Conservation (phyloP, 176 grass and related monocot genomes). For the Melocanna baccifera region DNA sequence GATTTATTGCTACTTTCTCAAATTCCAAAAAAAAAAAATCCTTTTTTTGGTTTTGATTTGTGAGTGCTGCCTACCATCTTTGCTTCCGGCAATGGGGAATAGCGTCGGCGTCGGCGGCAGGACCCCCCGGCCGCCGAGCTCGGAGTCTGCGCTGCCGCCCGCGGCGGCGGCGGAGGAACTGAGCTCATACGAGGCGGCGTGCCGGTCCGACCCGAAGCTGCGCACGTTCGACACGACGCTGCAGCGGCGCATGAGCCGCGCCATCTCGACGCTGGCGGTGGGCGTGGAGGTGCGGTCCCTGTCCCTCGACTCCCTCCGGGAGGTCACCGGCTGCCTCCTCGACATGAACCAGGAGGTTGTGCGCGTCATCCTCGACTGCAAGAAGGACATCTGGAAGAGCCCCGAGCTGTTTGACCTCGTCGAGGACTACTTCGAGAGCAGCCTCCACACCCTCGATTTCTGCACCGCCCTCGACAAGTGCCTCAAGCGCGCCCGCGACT, state of each 20-base stretch:
- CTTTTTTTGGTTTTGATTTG: constrained; percentile 9
- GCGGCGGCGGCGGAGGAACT: constrained; percentile 49
- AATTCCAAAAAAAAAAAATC: background rate
- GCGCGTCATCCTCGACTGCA: constrained; percentile 80
- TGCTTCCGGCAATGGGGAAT: constrained; percentile 50
- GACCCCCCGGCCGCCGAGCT: constrained; percentile 6
- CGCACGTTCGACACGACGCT: constrained; percentile 80
- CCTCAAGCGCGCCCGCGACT: constrained; percentile 88
- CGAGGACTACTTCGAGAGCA: constrained; percentile 94
- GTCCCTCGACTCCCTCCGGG: constrained; percentile 75
- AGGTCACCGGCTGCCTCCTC: constrained; percentile 87
- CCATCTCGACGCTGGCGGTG: constrained; percentile 75
- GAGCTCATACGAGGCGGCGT: constrained; percentile 90
- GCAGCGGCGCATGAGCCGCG: constrained; percentile 80
- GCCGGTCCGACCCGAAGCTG: constrained; percentile 78
- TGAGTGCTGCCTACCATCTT: background rate
- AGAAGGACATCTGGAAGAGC: constrained; percentile 97
- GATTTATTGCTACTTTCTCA: constrained; percentile 4
- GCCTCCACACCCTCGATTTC: constrained; percentile 94
- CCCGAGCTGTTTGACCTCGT: constrained; percentile 81
- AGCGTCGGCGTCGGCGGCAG: constrained; percentile 14
- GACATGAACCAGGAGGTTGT: constrained; percentile 99
- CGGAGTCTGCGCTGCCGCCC: constrained; percentile 33
- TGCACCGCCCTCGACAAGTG: constrained; percentile 94
- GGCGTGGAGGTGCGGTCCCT: constrained; percentile 80